Percentiles rank a stretch among this genome's conserved stretches.
Conservation (phyloP, 129 eudicot genomes). For the Tanacetum coccineum region DNA sequence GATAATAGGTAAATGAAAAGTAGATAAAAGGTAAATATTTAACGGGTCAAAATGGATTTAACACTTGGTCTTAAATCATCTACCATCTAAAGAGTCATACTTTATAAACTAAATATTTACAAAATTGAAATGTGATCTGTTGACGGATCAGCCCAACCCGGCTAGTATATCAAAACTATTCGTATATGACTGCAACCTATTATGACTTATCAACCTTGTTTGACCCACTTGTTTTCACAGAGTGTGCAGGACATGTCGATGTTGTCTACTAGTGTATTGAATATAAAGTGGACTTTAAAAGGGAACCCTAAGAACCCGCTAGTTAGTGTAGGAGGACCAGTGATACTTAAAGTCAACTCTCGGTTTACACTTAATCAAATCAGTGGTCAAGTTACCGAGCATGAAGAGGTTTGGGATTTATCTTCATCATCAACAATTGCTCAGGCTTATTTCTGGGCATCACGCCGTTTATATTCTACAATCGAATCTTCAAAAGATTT, state of each 20-base stretch:
- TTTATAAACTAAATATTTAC: background rate
- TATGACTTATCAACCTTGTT: background rate
- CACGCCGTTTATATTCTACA: conserved; percentile 69
- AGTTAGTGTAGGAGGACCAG: conserved; percentile 60
- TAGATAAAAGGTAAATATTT: no score
- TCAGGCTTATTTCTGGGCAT: conserved; percentile 85
- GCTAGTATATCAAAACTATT: background rate
- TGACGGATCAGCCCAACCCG: background rate
- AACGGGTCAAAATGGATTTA: no score
- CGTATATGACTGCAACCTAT: background rate
- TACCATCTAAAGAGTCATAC: background rate
- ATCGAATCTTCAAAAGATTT: conserved; percentile 65
- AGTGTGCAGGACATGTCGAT: conserved; percentile 80
- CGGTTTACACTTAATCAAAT: conserved; percentile 82
- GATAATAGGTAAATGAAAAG: no score
- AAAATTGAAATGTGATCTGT: background rate
- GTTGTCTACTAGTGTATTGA: conserved; percentile 72
- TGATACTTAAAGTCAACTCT: conserved; percentile 57
- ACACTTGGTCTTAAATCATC: background rate
- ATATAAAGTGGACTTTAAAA: conserved; percentile 77
- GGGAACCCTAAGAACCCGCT: conserved; percentile 70
- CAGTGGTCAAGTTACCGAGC: conserved; percentile 95
- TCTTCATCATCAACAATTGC: conserved; percentile 73
- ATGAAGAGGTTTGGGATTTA: conserved; percentile 79
- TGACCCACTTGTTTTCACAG: conserved; percentile 29